phyloP scores from a whole-genome alignment of 257 asterid genomes.

The Gentiana dahurica region DNA sequence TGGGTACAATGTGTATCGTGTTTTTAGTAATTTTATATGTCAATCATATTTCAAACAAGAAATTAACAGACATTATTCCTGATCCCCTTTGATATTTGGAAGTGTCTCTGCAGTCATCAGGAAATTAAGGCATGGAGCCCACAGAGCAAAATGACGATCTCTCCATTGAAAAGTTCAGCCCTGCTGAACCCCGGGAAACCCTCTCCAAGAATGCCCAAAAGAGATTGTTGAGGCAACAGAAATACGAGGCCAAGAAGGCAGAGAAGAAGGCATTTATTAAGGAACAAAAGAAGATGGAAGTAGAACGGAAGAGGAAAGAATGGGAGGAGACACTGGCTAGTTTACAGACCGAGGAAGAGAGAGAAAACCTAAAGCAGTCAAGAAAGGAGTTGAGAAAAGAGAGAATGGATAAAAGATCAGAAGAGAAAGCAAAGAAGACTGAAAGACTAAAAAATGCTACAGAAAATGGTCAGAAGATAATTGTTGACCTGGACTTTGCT shows the following conservation, averaged over 20 bases:
- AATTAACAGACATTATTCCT: too few species aligned
- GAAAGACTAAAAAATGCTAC: conserved; percentile 56
- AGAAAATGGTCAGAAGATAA: conserved; percentile 58
- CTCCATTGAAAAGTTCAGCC: conserved; percentile 6
- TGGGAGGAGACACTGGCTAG: conserved; percentile 63
- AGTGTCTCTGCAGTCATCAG: too few species aligned
- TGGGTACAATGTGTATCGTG: too few species aligned
- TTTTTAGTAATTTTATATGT: too few species aligned
- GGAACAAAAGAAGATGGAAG: conserved; percentile 62
- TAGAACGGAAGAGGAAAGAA: conserved; percentile 69
- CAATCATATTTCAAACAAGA: too few species aligned
- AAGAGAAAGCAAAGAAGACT: conserved; percentile 49
- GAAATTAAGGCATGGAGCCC: conserved; percentile 11
- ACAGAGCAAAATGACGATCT: conserved; percentile 25
- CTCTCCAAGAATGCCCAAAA: conserved; percentile 77
- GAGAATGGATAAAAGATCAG: conserved; percentile 58
- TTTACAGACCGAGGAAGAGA: conserved; percentile 48
- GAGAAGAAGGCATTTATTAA: conserved; percentile 65
- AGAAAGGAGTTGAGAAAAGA: conserved; percentile 45
- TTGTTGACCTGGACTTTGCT: conserved; percentile 77
- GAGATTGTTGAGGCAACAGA: conserved; percentile 65
- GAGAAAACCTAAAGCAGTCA: conserved; percentile 41
- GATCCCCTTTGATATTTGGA: too few species aligned
- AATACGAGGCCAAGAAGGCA: conserved; percentile 71
- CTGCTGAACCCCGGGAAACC: conserved; percentile 8